A percentile compares a stretch with the other conserved stretches of the same genome.
Conservation (phyloP, 176 grass and related monocot genomes). For the Paspalum notatum region DNA sequence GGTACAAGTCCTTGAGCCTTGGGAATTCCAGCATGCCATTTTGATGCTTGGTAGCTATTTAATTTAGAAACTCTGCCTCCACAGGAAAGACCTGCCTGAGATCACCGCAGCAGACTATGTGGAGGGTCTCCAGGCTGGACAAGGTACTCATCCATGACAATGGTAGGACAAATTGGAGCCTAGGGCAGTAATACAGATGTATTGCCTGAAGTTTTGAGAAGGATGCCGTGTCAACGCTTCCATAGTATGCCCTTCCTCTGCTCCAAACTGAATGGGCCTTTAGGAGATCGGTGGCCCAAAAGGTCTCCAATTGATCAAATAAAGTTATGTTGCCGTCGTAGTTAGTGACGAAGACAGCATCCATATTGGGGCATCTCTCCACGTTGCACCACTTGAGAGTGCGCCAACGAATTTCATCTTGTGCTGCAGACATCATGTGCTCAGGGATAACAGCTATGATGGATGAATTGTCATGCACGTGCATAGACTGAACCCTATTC, state of each 20-base stretch:
- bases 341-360: background rate
- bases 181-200: background rate
- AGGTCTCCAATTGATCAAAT: background rate
- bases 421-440: background rate
- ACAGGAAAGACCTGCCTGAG: background rate
- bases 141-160: background rate
- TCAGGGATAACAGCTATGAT: background rate
- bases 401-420: rapidly evolving
- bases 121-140: background rate
- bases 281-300: background rate
- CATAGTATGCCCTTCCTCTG: background rate
- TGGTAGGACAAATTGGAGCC: background rate
- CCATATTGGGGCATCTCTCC: background rate
- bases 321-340: background rate
- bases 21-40: constrained; percentile 18
- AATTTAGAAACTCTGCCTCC: background rate
- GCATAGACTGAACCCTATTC: background rate
- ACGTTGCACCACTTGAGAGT: background rate
- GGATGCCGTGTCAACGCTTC: rapidly evolving
- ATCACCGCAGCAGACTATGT: background rate
- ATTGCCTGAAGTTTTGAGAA: background rate
- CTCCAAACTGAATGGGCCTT: background rate
- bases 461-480: background rate
- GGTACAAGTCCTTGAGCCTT: constrained; percentile 15
- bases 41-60: background rate